These are phyloP conservation scores for Phylloporus rhodoxanthus DNA, from an alignment of 768 basidiomycete species.

Conservation along the genomic window DNA sequence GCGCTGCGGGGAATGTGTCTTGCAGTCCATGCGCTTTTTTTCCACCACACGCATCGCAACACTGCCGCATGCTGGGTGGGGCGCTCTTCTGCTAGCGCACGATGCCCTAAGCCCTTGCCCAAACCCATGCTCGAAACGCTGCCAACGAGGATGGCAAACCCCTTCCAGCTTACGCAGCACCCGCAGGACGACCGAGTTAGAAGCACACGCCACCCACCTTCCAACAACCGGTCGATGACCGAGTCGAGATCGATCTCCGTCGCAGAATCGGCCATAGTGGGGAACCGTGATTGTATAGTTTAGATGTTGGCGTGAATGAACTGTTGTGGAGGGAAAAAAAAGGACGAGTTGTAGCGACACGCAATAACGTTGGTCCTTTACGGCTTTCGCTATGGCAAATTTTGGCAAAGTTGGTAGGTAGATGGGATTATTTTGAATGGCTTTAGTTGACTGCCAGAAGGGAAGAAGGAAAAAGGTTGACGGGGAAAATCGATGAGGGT, in stretches of 20 bases:
- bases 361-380: conserved; percentile 20
- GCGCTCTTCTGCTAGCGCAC: neutral
- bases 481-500: conserved; percentile 29
- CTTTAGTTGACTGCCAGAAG: conserved; percentile 20
- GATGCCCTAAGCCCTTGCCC: conserved; percentile 10
- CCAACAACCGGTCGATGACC: conserved; percentile 95
- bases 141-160: neutral
- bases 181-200: conserved; percentile 19
- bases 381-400: conserved; percentile 13
- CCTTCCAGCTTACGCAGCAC: conserved; percentile 3
- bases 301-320: conserved; percentile 15
- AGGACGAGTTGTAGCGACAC: conserved; percentile 19
- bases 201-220: conserved; percentile 64
- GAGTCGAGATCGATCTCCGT: conserved; percentile 99
- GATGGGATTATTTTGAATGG: conserved; percentile 8
- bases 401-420: conserved; percentile 11
- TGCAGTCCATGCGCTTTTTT: conserved; percentile 5
- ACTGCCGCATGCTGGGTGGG: conserved; percentile 15
- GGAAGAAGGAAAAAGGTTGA: conserved; percentile 4
- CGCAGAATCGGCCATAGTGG: conserved; percentile 66
- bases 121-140: neutral
- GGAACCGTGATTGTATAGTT: conserved; percentile 11
- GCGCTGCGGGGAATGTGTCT: neutral
- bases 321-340: conserved; percentile 11
- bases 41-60: conserved; percentile 5